Conservation (phyloP, 1,284 basidiomycete genomes). For the Hemileia vastatrix region DNA sequence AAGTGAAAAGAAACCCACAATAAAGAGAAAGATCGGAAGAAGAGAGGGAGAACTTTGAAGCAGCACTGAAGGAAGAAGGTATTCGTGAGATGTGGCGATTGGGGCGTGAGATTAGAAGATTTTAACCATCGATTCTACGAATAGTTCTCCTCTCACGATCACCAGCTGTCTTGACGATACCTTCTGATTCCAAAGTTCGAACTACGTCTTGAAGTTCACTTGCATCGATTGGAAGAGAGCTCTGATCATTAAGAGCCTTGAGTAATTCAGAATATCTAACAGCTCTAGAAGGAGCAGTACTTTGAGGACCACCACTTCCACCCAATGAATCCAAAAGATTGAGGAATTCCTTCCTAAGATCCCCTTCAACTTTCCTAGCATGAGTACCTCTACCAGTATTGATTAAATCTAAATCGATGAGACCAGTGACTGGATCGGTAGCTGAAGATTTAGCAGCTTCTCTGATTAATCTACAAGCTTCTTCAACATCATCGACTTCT, state of each 20-base stretch:
- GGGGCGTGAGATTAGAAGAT: background rate
- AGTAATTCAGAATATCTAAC: constrained; percentile 37
- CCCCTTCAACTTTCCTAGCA: constrained; percentile 33
- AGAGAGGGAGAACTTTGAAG: too few species aligned
- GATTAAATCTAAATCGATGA: constrained; percentile 43
- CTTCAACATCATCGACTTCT: constrained; percentile 38
- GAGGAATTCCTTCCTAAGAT: constrained; percentile 37
- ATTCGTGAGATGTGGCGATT: too few species aligned
- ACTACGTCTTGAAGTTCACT: constrained; percentile 37
- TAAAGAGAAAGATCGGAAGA: too few species aligned
- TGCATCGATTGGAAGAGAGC: constrained; percentile 34
- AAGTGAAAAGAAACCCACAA: too few species aligned
- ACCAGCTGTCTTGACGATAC: constrained; percentile 35
- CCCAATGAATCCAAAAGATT: constrained; percentile 34
- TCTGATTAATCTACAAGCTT: constrained; percentile 39
- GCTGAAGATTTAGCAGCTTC: constrained; percentile 42
- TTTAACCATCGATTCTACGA: constrained; percentile 26
- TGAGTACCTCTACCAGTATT: constrained; percentile 36
- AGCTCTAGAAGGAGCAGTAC: constrained; percentile 26
- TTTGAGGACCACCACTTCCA: constrained; percentile 22
- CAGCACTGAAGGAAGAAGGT: too few species aligned
- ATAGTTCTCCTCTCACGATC: constrained; percentile 39
- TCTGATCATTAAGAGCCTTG: constrained; percentile 38
- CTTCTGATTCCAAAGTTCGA: constrained; percentile 35
- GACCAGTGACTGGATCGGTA: constrained; percentile 41